Evolutionary conservation across 1,139 yeast genomes (phyloP).

Genomic region (Diutina pseudorugosa): DNA sequence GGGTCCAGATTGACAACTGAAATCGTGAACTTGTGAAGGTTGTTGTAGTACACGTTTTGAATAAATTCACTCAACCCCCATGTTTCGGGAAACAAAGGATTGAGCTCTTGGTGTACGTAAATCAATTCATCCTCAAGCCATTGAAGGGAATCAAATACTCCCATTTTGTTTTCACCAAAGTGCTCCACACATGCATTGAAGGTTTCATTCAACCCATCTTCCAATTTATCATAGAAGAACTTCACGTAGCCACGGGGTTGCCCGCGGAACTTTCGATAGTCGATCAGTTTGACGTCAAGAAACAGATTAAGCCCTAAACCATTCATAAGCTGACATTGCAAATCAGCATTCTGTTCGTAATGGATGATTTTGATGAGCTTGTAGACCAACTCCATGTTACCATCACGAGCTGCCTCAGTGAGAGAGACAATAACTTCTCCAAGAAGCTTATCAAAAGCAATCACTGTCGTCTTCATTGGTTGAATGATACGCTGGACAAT

Average conservation of each 20-base stretch:
- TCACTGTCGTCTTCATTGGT: conserved; percentile 37
- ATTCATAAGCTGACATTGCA: conserved; percentile 41
- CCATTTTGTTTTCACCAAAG: conserved; percentile 39
- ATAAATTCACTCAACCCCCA: conserved; percentile 65
- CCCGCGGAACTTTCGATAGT: conserved; percentile 28
- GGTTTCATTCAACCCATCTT: conserved; percentile 49
- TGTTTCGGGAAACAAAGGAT: conserved; percentile 46
- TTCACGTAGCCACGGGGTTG: conserved; percentile 50
- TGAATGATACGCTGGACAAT: conserved; percentile 50
- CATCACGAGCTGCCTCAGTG: conserved; percentile 59
- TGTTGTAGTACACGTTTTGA: conserved; percentile 56
- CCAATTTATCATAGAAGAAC: conserved; percentile 50
- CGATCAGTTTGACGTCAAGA: conserved; percentile 12
- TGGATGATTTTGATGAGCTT: conserved; percentile 70
- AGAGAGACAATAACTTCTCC: conserved; percentile 48
- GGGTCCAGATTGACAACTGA: conserved; percentile 62
- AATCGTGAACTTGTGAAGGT: conserved; percentile 51
- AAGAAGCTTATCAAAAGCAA: conserved; percentile 54
- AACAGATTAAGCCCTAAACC: conserved; percentile 21
- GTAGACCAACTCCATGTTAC: conserved; percentile 55
- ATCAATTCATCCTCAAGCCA: conserved; percentile 80
- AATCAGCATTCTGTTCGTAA: conserved; percentile 68
- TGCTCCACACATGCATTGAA: conserved; percentile 56
- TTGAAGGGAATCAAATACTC: conserved; percentile 56
- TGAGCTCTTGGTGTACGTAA: conserved; percentile 47